Base-by-base conservation (phyloP, 2,329 filamentous ascomycete species). In the Albophoma yamanashiensis region DNA sequence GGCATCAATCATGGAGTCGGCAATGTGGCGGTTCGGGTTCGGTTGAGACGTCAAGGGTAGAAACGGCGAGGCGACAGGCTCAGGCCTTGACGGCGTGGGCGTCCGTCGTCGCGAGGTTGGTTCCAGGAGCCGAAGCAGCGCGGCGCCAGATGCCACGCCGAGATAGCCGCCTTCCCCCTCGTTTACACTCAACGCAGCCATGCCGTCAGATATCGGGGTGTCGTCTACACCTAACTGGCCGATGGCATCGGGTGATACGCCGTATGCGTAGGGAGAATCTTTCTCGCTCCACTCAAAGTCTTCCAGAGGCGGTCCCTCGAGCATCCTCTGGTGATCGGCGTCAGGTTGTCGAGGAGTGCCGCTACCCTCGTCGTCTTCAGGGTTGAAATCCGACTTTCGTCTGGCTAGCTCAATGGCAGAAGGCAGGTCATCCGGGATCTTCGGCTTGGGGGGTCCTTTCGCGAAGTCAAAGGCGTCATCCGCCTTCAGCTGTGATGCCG, bases 81-180 rank as follows among this genome's bases (percentile, higher is more conserved):
- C 52, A 1, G 62, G 62, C 38, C 59, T 63, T 22, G 64, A 61
- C 36, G 64, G 65, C 27, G 64, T 58, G 31, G 64, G 65, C 31
- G 64, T 58, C 36, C 70, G 65, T 39, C 66, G 62, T 38, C 67
- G 62, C 22, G 64, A 63, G n/a, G 64, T 65, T 7, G 72, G 71
- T 55, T 74, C 72, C 8, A 74, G 65, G 8, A 74, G 65, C 4
- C 76, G 71, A 20, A 79, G 63, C 61, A 79, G 72, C 2, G 76
- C 76, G 20, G 76, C 77, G 1, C 76, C 76, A 7, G 76, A 79
- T 1, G 75, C 75, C 0, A 77, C 70, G 1, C 78, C 78, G 11
- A 79, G 71, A 64, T 79, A 80, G 6, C 78, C 78, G 1, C 71
- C 70, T 38, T 76, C 73, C 9, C 68, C 66, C 47, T 74, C 71